phyloP scores from a whole-genome alignment of 2,329 filamentous ascomycete genomes.

The Cordyceps pruinosa region DNA sequence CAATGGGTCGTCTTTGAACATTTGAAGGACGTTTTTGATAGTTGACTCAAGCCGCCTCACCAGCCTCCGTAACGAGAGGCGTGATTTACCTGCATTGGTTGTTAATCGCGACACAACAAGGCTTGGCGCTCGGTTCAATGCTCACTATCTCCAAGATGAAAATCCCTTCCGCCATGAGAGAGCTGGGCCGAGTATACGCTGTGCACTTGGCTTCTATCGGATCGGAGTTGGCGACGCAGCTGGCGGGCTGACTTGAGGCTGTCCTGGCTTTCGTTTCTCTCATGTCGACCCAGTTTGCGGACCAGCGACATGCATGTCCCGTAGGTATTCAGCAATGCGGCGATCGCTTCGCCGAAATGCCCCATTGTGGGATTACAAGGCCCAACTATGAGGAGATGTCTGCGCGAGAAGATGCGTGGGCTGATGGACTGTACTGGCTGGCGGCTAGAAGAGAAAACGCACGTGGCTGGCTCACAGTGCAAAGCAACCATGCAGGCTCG shows the following conservation, averaged over 20 bases:
- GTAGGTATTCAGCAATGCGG: constrained; percentile 41
- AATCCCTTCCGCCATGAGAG: constrained; percentile 32
- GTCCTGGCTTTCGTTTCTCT: constrained; percentile 18
- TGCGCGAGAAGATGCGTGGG: background rate
- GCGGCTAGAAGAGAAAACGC: background rate
- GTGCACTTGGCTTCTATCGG: constrained; percentile 34
- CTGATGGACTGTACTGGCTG: background rate
- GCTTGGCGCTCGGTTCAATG: background rate
- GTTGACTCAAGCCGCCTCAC: constrained; percentile 36
- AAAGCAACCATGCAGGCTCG: background rate
- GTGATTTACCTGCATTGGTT: constrained; percentile 27
- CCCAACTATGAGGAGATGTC: background rate
- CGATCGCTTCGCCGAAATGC: constrained; percentile 37
- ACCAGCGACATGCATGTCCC: constrained; percentile 38
- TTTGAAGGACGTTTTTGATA: constrained; percentile 33
- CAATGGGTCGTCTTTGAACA: constrained; percentile 26
- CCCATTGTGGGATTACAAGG: constrained; percentile 23
- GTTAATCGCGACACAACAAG: background rate
- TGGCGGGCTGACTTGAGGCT: constrained; percentile 14
- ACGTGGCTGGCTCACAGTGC: background rate
- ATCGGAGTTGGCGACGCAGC: constrained; percentile 31
- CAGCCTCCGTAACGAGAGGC: constrained; percentile 33
- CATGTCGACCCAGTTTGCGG: constrained; percentile 25
- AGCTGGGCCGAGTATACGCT: constrained; percentile 36
- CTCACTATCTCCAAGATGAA: constrained; percentile 44